Evolutionary conservation across 371 early-diverging fungal genomes (phyloP), one percentile per base, ranked within the genome.

Genomic region (Rhizopus sp.): DNA sequence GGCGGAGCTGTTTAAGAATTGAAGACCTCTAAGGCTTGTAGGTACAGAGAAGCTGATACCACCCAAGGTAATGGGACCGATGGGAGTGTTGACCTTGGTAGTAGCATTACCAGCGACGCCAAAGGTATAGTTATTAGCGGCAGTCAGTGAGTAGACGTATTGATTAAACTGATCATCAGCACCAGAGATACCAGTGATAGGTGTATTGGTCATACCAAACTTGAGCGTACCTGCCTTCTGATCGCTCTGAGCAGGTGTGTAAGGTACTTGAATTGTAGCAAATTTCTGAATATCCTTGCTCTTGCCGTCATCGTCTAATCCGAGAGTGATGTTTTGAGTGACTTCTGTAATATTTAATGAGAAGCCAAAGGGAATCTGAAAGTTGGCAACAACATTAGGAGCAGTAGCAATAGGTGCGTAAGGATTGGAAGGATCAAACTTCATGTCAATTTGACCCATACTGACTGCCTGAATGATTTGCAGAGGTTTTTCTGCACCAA

Each of bases 21-120:
- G 82, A 46, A 88, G 70, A 53, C 88, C 88, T 5, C 70, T 60
- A 38, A 88, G 69, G 44, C 65, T 38, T 15, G 84, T 79, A 33
- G 73, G 72, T 6, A 83, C 78, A 45, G 70, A 70, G 70, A 88
- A 83, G 32, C 83, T 72, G 38, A 88, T 79, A 23, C 83, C 84
- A 23, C 74, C 54, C 40, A 86, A 75, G 3, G 63, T 63, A 42
- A 88, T 75, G 55, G 75, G 66, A 60, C 88, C 88, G 49, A 85
- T 77, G 7, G 88, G 75, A 12, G 87, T 88, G 29, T 53, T 50
- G 29, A 82, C 80, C 57, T 79, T 75, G 53, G 83, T 80, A 5
- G 75, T 69, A 17, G 80, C 82, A 16, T 68, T 63, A 45, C 86
- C 86, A 32, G 68, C 56, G 15, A 83, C 72, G 37, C 69, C 62